Evolutionary conservation across 1,284 basidiomycete genomes (phyloP).

Genomic region (Cryptococcus sp.): DNA sequence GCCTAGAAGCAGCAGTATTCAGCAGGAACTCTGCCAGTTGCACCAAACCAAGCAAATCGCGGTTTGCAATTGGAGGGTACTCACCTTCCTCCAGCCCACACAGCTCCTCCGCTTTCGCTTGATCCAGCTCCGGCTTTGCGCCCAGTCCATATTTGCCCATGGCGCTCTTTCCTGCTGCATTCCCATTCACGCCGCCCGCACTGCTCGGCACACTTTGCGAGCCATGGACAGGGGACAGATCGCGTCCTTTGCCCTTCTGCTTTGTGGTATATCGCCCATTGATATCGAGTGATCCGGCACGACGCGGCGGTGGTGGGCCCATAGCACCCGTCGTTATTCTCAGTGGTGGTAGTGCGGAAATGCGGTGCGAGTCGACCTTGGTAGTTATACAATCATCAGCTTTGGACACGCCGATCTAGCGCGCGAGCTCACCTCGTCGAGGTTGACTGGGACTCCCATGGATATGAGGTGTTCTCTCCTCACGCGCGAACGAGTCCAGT

Average conservation of each 20-base stretch:
- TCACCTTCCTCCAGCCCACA: slow-evolving; percentile 70
- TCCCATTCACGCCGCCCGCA: slow-evolving; percentile 9
- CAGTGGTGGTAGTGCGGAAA: slow-evolving; percentile 72
- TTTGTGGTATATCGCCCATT: slow-evolving; percentile 9
- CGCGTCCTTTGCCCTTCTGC: slow-evolving; percentile 22
- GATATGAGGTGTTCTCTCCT: slow-evolving; percentile 83
- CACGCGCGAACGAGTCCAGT: slow-evolving; percentile 87
- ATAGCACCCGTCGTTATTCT: slow-evolving; percentile 66
- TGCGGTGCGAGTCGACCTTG: slow-evolving; percentile 66
- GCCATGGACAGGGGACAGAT: slow-evolving; percentile 14
- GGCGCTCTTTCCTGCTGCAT: slow-evolving; percentile 13
- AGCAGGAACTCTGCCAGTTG: not conserved
- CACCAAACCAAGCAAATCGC: not conserved
- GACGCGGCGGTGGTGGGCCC: slow-evolving; percentile 6
- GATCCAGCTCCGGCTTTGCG: slow-evolving; percentile 70
- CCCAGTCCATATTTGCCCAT: slow-evolving; percentile 65
- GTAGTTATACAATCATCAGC: not conserved
- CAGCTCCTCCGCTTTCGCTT: slow-evolving; percentile 64
- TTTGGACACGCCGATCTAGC: no score
- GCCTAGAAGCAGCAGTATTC: slow-evolving; percentile 57
- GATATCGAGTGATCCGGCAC: slow-evolving; percentile 15
- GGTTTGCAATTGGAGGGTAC: slow-evolving; percentile 19
- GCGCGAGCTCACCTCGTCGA: slow-evolving; percentile 70
- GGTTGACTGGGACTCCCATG: slow-evolving; percentile 86
- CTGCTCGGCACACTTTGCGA: slow-evolving; percentile 19